Conservation (phyloP, 495 filamentous ascomycete genomes). For the Hypomontagnella monticulosa region DNA sequence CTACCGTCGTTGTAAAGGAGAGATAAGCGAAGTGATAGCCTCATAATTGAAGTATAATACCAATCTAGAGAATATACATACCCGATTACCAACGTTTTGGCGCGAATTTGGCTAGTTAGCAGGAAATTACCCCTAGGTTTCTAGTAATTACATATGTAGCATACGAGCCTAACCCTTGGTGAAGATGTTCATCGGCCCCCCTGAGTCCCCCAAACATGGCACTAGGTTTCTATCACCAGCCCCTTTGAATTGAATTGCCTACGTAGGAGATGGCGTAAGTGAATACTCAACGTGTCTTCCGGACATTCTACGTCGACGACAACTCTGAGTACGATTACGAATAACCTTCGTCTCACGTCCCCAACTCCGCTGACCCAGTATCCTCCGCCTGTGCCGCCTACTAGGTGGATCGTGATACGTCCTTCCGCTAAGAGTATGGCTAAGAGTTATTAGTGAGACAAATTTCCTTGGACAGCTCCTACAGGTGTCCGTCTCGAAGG, state of each 20-base stretch:
- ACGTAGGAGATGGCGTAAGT: no score
- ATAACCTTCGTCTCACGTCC: not conserved
- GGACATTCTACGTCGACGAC: not conserved
- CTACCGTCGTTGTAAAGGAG: constrained; percentile 70
- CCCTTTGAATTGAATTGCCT: no score
- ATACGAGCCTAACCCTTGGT: no score
- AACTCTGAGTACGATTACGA: not conserved
- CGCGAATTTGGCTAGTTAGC: no score
- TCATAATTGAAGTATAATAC: not conserved
- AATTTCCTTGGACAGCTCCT: no score
- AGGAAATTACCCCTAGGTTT: no score
- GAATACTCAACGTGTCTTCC: no score
- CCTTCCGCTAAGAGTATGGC: not conserved
- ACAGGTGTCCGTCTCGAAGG: no score
- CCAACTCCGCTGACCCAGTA: not conserved
- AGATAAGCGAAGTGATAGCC: constrained; percentile 19
- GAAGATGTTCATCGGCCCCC: no score
- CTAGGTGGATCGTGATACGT: not conserved
- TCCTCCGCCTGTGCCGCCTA: not conserved
- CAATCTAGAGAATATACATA: no score
- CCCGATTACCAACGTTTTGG: not conserved
- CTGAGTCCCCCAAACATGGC: no score
- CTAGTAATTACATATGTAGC: not conserved
- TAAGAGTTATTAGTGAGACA: not conserved
- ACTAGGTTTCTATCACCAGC: no score